A percentile compares a stretch with the other conserved stretches of the same genome.
Evolutionary conservation across 768 basidiomycete species (phyloP).

Genomic region (Jaapia argillacea): DNA sequence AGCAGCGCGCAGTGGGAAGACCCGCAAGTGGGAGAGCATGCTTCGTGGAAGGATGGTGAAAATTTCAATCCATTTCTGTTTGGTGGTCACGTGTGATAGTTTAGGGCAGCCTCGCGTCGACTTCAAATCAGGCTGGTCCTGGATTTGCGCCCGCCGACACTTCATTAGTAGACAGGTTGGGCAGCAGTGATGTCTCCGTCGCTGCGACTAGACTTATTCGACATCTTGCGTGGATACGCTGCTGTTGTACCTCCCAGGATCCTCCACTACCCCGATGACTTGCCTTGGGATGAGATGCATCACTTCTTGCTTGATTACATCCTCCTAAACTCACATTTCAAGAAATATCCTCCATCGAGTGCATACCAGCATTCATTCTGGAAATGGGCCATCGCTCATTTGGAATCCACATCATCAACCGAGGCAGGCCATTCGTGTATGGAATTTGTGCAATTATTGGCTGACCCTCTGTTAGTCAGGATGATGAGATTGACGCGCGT

Average conservation of each 20-base stretch:
- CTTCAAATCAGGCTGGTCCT: no score
- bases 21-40: background rate
- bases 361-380: conserved; percentile 60
- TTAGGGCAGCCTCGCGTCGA: conserved; percentile 6
- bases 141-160: no score
- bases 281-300: conserved; percentile 34
- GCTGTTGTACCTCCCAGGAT: conserved; percentile 35
- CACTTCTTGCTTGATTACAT: conserved; percentile 43
- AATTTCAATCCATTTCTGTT: background rate
- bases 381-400: conserved; percentile 54
- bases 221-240: conserved; percentile 41
- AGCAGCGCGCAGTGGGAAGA: background rate
- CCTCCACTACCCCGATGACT: conserved; percentile 29
- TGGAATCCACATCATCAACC: conserved; percentile 29
- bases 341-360: conserved; percentile 48
- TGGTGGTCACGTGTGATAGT: background rate
- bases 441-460: conserved; percentile 1
- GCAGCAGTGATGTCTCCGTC: no score
- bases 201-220: conserved; percentile 20
- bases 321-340: conserved; percentile 42
- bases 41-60: background rate
- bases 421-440: background rate
- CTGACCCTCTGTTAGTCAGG: conserved; percentile 22
- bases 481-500: conserved; percentile 51
- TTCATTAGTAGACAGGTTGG: no score